Base-by-base conservation (phyloP, 202 grass and related monocot species). In the Eragrostis tef region DNA sequence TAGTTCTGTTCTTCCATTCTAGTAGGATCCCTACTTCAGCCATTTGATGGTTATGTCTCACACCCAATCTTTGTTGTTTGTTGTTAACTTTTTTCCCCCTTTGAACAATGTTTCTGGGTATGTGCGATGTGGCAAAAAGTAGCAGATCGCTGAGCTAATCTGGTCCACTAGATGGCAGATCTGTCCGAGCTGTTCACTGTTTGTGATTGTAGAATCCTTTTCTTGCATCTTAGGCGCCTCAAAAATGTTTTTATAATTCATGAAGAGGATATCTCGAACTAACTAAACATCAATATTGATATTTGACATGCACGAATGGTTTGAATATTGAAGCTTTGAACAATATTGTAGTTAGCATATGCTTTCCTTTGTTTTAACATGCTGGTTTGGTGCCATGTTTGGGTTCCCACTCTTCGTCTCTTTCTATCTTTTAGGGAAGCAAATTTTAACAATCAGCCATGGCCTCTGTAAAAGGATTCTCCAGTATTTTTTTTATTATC, bases 1-100 rank as follows among this genome's bases (percentile, higher is more conserved):
- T 81, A 64, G 79, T 70, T 93, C 47, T 81, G 51, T 89, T 87
- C 64, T 56, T 82, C n/a, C 72, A 74, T 85, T 81, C 14, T 63
- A 63, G 44, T 71, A 67, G 66, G 78, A 82, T 86, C 59, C 72
- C 67, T 78, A 14, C 74, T 89, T 86, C 19, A 26, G 26, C 72
- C 64, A 85, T 81, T 57, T 85, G 77, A 70, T 77, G 56, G 14
- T 22, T 77, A 67, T 70, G 51, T 54, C 16, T 72, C 72, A 43
- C 16, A 81, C 50, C 65, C 59, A 68, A 63, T 89, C 51, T 77
- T 71, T 52, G 61, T 57, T 73, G 21, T 85, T 81, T 71, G 43
- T 57, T 74, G 31, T 86, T 82, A 78, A 50, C 53, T 51, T 58
- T 82, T 56, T 43, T 70, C 31, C 31, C 31, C 70, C 36, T 50